Conservation (phyloP, 2,329 filamentous ascomycete species). For the Botrytis fragariae region DNA sequence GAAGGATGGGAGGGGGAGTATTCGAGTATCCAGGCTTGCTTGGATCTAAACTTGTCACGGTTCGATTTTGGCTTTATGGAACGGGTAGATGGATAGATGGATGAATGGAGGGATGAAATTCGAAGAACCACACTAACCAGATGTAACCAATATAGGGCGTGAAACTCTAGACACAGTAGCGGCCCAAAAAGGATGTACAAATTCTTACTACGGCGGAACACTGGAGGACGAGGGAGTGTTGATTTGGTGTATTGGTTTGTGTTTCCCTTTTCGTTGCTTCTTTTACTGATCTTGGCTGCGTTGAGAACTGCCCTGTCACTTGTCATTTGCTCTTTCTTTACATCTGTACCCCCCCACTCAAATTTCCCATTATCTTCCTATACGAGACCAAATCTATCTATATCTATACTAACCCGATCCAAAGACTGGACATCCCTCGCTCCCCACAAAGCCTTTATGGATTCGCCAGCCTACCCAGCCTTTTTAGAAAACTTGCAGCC, state of each 20-base stretch:
- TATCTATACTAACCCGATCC: neutral
- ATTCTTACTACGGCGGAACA: slow-evolving; percentile 6
- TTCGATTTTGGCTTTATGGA: neutral
- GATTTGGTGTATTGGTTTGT: slow-evolving; percentile 15
- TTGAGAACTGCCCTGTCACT: neutral
- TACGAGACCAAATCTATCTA: neutral
- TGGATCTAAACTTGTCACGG: neutral
- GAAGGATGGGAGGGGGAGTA: neutral
- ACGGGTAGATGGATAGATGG: neutral
- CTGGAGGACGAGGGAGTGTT: neutral
- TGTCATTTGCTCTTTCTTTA: neutral
- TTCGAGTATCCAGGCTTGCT: neutral
- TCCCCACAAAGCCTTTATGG: slow-evolving; percentile 43
- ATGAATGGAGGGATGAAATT: neutral
- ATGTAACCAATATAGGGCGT: neutral
- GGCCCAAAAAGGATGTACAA: slow-evolving; percentile 11
- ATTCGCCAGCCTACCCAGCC: slow-evolving; percentile 39
- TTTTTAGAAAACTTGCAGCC: slow-evolving; percentile 35
- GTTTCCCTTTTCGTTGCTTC: neutral
- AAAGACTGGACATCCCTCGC: slow-evolving; percentile 42
- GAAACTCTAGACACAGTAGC: neutral
- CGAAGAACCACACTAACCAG: neutral
- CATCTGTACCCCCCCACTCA: neutral
- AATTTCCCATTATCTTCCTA: neutral
- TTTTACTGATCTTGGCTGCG: neutral